Conservation (phyloP, 352 stramenopile species). For the Pythium vanterpoolii region DNA sequence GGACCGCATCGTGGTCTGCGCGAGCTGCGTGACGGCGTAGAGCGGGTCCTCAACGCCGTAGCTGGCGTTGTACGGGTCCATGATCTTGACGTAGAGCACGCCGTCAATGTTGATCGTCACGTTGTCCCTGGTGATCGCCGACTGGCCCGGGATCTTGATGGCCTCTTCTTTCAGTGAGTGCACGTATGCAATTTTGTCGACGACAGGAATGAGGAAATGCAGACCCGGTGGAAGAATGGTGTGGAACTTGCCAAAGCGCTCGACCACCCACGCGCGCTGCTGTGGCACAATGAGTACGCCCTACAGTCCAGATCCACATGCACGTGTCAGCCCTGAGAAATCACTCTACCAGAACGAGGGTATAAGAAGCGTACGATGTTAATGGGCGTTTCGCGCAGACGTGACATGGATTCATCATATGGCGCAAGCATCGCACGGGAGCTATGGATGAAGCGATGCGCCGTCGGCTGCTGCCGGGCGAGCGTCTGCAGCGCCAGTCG, state of each 20-base stretch:
- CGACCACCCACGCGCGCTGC: conserved; percentile 87
- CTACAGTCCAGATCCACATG: conserved; percentile 22
- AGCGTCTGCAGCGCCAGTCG: conserved; percentile 14
- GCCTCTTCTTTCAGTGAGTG: conserved; percentile 91
- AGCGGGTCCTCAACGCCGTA: conserved; percentile 88
- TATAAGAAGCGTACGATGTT: conserved; percentile 19
- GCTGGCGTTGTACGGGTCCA: conserved; percentile 86
- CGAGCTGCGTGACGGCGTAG: conserved; percentile 89
- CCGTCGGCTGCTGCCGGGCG: not conserved
- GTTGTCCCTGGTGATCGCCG: conserved; percentile 90
- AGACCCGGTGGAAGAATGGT: conserved; percentile 79
- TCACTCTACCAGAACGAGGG: not conserved
- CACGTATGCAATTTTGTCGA: conserved; percentile 90
- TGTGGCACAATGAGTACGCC: conserved; percentile 86
- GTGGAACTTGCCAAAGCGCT: conserved; percentile 91
- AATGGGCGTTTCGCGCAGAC: conserved; percentile 23
- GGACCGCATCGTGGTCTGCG: conserved; percentile 90
- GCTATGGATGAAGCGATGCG: conserved; percentile 22
- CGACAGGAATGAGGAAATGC: conserved; percentile 89
- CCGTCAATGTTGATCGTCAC: conserved; percentile 91
- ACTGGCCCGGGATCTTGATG: conserved; percentile 89
- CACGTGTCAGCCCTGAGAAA: not conserved
- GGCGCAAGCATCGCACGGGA: conserved; percentile 17
- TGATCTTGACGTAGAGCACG: conserved; percentile 91
- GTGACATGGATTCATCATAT: conserved; percentile 23